Base-by-base conservation (phyloP, 306 rosid genomes). In the Geum urbanum region DNA sequence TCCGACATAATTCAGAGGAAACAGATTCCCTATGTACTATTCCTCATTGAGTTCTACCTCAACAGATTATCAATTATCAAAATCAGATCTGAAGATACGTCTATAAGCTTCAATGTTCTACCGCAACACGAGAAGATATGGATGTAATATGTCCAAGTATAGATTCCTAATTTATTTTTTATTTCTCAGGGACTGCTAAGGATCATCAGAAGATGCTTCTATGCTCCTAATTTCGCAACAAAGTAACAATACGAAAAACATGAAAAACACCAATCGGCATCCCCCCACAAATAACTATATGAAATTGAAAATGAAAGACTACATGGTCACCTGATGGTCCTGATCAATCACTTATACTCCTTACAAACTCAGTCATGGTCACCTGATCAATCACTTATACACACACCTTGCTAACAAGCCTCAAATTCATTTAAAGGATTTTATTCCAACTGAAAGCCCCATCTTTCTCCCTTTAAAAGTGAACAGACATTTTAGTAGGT, bases 371-470 rank as follows among this genome's bases (percentile, higher is more conserved):
- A 54, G 61, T 68, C 54, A 48, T 20, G 54, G 52, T 78, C 20
- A 54, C 45, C 15, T 2, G 37, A 32, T 32, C 37, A 32, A 32
- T 32, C 37, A 1, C 37, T 32, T 32, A 32, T 32, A 32, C 37
- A 32, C 37, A 32, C 37, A 32, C 37, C 37, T 32, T 32, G 35
- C 45, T 51, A 19, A 60, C n/a, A 48, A 32, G 20, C 52, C 49
- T 64, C 49, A 72, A 60, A 58, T 20, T 11, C 11, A 13, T 8
- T 71, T 45, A 1, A n/a, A 47, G 15, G 9, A 53, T 55, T 44
- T 48, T 47, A 46, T 47, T 67, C 82, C 67, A 52, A 46, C 18
- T 10, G 46, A 57, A 9, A 12, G 63, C 64, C 44, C 52, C 66
- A 58, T 57, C 18, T 19, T 22, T 72, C 60, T 50, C 52, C 32